A percentile compares a stretch with the other conserved stretches of the same genome.
Evolutionary conservation across 352 stramenopile genomes (phyloP).

Genomic region (Halophytophthora polymorphica): DNA sequence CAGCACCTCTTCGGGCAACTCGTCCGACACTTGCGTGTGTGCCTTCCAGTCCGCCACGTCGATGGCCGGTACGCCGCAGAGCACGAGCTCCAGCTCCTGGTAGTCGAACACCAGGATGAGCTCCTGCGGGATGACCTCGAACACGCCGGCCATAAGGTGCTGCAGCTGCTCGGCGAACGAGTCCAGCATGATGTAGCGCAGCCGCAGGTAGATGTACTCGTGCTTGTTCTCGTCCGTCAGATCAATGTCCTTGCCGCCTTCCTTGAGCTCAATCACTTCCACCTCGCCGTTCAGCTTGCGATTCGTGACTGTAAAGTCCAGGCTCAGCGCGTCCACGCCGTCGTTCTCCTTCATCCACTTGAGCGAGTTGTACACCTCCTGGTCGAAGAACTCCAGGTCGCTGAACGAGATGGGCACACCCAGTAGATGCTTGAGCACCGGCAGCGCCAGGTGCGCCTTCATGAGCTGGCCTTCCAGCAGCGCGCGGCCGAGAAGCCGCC

Average conservation of each 20-base stretch:
- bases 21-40: conserved; percentile 87
- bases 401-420: conserved; percentile 85
- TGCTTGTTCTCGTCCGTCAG: conserved; percentile 97
- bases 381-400: conserved; percentile 89
- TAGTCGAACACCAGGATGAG: conserved; percentile 84
- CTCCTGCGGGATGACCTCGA: conserved; percentile 95
- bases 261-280: conserved; percentile 81
- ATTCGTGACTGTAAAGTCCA: conserved; percentile 85
- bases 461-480: conserved; percentile 95
- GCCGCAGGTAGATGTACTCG: conserved; percentile 94
- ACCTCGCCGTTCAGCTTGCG: conserved; percentile 72
- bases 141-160: conserved; percentile 91
- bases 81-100: conserved; percentile 78
- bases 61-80: conserved; percentile 79
- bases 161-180: conserved; percentile 93
- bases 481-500: conserved; percentile 94
- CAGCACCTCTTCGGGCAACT: conserved; percentile 67
- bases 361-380: conserved; percentile 80
- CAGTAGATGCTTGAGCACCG: conserved; percentile 83
- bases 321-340: conserved; percentile 63
- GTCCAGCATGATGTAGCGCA: conserved; percentile 96
- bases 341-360: conserved; percentile 86
- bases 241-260: conserved; percentile 77
- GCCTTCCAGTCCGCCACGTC: conserved; percentile 82
- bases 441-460: conserved; percentile 78